Evolutionary conservation across 768 basidiomycete species (phyloP).

Genomic region (Cystobasidium onofrii): DNA sequence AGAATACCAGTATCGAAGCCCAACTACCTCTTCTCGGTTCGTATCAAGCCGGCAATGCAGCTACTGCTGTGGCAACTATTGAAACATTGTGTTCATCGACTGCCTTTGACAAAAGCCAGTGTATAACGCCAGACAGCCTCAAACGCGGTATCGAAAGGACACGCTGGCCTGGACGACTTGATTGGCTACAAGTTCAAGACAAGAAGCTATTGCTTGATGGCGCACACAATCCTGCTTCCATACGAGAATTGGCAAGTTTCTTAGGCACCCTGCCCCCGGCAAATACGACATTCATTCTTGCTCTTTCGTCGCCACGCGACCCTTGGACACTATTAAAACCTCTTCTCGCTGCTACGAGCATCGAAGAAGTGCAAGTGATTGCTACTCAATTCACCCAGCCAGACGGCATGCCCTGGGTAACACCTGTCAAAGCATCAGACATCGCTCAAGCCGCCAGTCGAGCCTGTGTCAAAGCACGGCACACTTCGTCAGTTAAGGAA

Average conservation of each 20-base stretch:
- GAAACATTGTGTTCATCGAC: constrained; percentile 53
- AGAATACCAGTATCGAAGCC: background rate
- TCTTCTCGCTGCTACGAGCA: constrained; percentile 36
- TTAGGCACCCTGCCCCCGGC: constrained; percentile 50
- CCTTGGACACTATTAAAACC: constrained; percentile 32
- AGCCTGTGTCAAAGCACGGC: background rate
- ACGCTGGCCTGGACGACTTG: constrained; percentile 75
- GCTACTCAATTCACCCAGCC: constrained; percentile 59
- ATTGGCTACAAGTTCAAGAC: constrained; percentile 49
- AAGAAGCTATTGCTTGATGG: constrained; percentile 68
- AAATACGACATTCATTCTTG: constrained; percentile 62
- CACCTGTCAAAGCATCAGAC: constrained; percentile 44
- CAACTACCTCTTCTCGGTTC: constrained; percentile 62
- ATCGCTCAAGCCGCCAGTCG: constrained; percentile 19
- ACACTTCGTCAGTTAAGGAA: background rate
- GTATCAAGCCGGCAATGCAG: constrained; percentile 81
- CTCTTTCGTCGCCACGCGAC: constrained; percentile 65
- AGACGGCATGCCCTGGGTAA: constrained; percentile 92
- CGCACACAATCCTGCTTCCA: constrained; percentile 81
- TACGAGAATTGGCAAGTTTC: constrained; percentile 60
- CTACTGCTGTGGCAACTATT: constrained; percentile 58
- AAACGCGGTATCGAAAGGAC: constrained; percentile 55
- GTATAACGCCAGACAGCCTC: constrained; percentile 53
- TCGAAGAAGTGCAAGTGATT: constrained; percentile 50
- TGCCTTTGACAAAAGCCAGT: constrained; percentile 34